Evolutionary conservation across 768 basidiomycete genomes (phyloP).

Genomic region (Boletus pseudo-olivaceus): DNA sequence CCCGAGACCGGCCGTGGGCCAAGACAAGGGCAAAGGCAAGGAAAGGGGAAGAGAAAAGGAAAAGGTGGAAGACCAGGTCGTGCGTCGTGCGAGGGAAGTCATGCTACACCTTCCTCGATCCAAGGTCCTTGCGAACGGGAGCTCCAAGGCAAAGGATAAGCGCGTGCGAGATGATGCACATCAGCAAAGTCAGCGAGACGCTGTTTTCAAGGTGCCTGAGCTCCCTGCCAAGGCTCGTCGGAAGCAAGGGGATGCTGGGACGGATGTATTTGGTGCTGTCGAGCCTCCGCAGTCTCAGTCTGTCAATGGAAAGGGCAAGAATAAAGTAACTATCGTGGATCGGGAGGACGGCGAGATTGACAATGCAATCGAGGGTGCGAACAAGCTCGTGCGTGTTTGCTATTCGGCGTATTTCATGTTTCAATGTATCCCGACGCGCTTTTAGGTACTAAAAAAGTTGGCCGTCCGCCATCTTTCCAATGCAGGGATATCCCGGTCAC

Average conservation of each 20-base stretch:
- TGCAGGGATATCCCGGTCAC: conserved; percentile 34
- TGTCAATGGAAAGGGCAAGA: conserved; percentile 37
- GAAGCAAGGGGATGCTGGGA: conserved; percentile 19
- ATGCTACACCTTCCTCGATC: conserved; percentile 38
- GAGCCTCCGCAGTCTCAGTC: conserved; percentile 11
- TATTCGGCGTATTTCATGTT: not conserved
- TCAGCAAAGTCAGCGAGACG: not conserved
- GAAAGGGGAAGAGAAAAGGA: conserved; percentile 13
- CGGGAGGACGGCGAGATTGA: conserved; percentile 20
- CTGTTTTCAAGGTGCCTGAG: conserved; percentile 47
- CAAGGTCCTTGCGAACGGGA: conserved; percentile 3
- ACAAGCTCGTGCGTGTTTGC: conserved; percentile 52
- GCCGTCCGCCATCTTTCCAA: conserved; percentile 32
- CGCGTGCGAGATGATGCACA: not conserved
- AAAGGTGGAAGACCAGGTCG: conserved; percentile 27
- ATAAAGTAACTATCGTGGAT: conserved; percentile 31
- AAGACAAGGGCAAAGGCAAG: conserved; percentile 17
- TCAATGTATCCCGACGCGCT: not conserved
- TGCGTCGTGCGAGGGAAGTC: conserved; percentile 35
- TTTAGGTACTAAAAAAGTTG: conserved; percentile 38
- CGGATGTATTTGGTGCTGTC: conserved; percentile 31
- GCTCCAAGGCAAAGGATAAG: conserved; percentile 5
- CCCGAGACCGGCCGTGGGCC: not conserved
- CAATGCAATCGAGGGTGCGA: conserved; percentile 48
- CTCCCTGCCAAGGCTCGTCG: conserved; percentile 33